Evolutionary conservation across 2,329 filamentous ascomycete species (phyloP), one percentile per base, ranked within the genome.

Genomic region (Akanthomyces dipterigenus): DNA sequence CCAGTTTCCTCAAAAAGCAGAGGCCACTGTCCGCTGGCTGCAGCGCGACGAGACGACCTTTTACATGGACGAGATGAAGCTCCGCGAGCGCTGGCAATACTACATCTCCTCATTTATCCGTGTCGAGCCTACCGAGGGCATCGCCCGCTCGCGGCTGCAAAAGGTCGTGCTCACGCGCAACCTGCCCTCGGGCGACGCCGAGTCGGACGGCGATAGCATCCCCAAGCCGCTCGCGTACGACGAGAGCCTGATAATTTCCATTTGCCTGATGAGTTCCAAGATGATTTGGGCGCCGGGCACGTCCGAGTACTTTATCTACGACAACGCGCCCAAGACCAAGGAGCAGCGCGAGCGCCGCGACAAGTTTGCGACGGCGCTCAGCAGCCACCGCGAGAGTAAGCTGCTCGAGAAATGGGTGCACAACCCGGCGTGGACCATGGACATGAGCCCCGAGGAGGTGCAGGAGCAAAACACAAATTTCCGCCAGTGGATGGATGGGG

Each of bases 81-180:
- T 87, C 55, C 88, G 88, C 61, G 87, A 91, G 64, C 82, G 86
- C 43, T 99, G 95, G 95, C 90, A 93, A 68, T 96, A 96, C 77
- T 99, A 99, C 72, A 91, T 96, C 62, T 93, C 93, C 20, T 92
- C 93, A 0, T 98, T 90, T 74, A 90, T 91, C 66, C 90, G 91
- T 65, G 84, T 93, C 26, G 91, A 96, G 70, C 90, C 91, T 2
- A 99, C 95, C 0, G 90, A 95, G 74, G 90, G 90, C 16, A 82
- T 95, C 3, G 78, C 82, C 7, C 80, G 87, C 55, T 81, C 82
- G 6, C 84, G 83, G 53, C 80, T 91, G 68, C 84, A 83, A 64
- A 88, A 86, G 75, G 82, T 86, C 5, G 85, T 92, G 62, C 79
- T 93, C 18, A 82, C 85, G 55, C 87, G 89, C 62, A 93, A 90